phyloP scores from a whole-genome alignment of 2,329 filamentous ascomycete species.

The Exutisphaerella laricina region DNA sequence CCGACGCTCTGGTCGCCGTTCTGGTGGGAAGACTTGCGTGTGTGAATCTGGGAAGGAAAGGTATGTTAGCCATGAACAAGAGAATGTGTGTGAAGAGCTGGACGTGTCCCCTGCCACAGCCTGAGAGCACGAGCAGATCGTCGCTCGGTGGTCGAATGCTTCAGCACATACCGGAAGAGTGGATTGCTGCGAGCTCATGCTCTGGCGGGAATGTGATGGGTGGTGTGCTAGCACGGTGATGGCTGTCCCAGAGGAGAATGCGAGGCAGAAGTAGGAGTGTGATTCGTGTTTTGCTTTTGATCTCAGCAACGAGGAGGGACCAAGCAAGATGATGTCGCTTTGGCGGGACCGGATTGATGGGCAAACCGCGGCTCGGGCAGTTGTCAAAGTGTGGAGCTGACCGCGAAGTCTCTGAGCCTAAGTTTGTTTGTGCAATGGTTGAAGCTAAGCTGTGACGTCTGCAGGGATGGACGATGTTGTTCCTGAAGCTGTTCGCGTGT shows the following conservation, averaged over 20 bases:
- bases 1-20: conserved; percentile 15
- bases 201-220: conserved; percentile 14
- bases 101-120: too few relatives aligned
- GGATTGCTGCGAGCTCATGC: conserved; percentile 35
- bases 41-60: conserved; percentile 8
- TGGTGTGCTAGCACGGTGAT: background rate
- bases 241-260: background rate
- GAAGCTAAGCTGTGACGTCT: too few relatives aligned
- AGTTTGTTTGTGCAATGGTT: too few relatives aligned
- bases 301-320: background rate
- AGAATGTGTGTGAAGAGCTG: too few relatives aligned
- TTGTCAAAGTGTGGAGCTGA: conserved; percentile 1
- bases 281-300: conserved; percentile 1
- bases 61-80: background rate
- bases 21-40: conserved; percentile 12
- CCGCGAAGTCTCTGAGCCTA: conserved; percentile 5
- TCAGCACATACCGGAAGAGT: conserved; percentile 15
- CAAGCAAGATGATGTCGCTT: conserved; percentile 3
- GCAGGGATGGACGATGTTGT: conserved; percentile 61
- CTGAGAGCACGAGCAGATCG: too few relatives aligned
- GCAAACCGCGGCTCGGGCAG: conserved; percentile 6
- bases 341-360: background rate
- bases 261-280: background rate
- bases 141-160: too few relatives aligned
- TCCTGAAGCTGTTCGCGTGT: conserved; percentile 64